phyloP scores from a whole-genome alignment of 1,284 basidiomycete genomes.

The Tilletia indica region DNA sequence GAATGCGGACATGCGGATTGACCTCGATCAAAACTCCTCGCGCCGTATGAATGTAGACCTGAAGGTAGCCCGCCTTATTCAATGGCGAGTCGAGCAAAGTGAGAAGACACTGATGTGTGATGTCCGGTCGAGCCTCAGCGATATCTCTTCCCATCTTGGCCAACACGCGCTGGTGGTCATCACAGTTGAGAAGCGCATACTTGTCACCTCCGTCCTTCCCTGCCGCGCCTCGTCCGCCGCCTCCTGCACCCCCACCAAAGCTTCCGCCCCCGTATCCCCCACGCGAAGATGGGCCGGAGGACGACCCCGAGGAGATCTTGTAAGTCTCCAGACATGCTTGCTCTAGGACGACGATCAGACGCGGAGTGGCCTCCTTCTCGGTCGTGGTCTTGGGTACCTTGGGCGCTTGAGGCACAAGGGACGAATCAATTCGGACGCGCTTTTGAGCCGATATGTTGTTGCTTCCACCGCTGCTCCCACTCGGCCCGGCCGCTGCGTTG shows the following conservation, averaged over 20 bases:
- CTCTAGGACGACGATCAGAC: constrained; percentile 82
- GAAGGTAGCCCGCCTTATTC: constrained; percentile 93
- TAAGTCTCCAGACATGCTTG: constrained; percentile 95
- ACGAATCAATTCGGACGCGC: constrained; percentile 44
- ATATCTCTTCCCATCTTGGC: constrained; percentile 98
- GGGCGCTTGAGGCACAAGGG: constrained; percentile 48
- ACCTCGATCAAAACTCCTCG: constrained; percentile 97
- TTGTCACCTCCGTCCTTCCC: constrained; percentile 65
- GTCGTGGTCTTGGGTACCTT: constrained; percentile 50
- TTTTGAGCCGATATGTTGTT: constrained; percentile 28
- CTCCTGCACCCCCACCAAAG: constrained; percentile 53
- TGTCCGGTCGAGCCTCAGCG: constrained; percentile 94
- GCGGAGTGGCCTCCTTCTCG: constrained; percentile 46
- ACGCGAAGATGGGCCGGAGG: constrained; percentile 23
- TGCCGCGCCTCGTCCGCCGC: constrained; percentile 50
- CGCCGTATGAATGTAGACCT: constrained; percentile 98
- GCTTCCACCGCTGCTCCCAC: neutral
- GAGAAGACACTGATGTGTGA: constrained; percentile 94
- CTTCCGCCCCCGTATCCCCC: neutral
- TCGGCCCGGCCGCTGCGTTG: constrained; percentile 9
- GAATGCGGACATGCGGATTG: constrained; percentile 95
- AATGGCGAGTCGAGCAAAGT: constrained; percentile 95
- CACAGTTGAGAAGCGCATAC: constrained; percentile 95
- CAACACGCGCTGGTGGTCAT: constrained; percentile 97
- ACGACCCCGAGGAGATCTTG: constrained; percentile 67